A percentile compares a stretch with the other conserved stretches of the same genome.
Evolutionary conservation across 2,329 filamentous ascomycete genomes (phyloP).

Genomic region (Fusarium neocosmosporiellum): DNA sequence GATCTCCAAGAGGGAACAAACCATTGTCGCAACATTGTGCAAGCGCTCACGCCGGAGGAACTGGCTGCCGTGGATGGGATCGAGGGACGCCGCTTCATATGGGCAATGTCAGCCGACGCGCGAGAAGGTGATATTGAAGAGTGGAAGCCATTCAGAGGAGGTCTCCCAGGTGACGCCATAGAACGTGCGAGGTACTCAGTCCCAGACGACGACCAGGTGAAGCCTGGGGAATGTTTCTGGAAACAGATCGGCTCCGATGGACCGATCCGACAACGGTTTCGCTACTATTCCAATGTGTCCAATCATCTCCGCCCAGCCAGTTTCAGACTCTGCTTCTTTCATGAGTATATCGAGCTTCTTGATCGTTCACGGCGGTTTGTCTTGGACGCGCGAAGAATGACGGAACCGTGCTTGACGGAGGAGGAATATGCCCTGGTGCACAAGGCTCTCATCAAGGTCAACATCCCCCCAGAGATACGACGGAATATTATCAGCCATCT

Average conservation of each 20-base stretch:
- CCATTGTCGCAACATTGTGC: neutral
- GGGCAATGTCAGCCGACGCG: neutral
- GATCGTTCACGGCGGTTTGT: slow-evolving; percentile 19
- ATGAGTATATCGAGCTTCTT: slow-evolving; percentile 1
- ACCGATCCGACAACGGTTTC: neutral
- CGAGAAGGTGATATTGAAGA: neutral
- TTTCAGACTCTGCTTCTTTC: neutral
- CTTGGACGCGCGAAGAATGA: slow-evolving; percentile 7
- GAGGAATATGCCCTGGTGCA: neutral
- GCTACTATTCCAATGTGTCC: neutral
- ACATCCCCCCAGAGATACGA: slow-evolving; percentile 4
- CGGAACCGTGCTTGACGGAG: neutral
- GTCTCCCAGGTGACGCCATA: neutral
- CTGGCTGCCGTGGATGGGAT: neutral
- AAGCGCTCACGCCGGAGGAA: neutral
- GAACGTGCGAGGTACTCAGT: neutral
- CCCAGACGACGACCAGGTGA: neutral
- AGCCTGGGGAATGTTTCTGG: neutral
- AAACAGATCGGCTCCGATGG: neutral
- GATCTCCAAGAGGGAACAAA: neutral
- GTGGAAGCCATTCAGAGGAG: neutral
- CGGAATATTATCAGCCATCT: neutral
- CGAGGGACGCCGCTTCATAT: neutral
- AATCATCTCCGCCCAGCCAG: neutral
- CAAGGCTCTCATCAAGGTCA: neutral